Conservation (phyloP, 1,139 yeast species). For the Yamadazyma diddensiae region DNA sequence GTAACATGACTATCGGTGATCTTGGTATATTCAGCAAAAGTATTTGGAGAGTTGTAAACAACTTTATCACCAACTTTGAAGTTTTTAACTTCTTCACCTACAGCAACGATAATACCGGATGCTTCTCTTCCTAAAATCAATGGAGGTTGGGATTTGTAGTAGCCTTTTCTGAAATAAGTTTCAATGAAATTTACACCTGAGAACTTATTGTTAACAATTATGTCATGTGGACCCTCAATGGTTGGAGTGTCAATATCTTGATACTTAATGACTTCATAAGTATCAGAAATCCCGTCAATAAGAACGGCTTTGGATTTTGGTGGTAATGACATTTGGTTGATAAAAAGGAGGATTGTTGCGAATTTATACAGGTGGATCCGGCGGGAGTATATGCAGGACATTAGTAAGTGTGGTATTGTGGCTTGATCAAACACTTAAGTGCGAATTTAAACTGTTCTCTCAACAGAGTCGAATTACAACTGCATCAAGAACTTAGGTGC, state of each 20-base stretch:
- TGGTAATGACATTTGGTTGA: constrained; percentile 37
- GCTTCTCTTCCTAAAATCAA: constrained; percentile 80
- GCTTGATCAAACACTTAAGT: no score
- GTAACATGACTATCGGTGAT: constrained; percentile 26
- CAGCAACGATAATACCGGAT: constrained; percentile 67
- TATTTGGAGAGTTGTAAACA: constrained; percentile 47
- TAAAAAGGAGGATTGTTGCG: background rate
- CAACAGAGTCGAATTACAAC: no score
- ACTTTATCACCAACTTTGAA: constrained; percentile 72
- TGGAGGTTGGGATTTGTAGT: constrained; percentile 63
- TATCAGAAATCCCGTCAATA: constrained; percentile 52
- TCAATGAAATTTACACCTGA: constrained; percentile 85
- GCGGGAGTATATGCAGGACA: no score
- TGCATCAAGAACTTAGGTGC: no score
- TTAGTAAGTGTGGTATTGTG: no score
- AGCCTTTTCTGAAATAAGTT: constrained; percentile 74
- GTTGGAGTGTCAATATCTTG: constrained; percentile 57
- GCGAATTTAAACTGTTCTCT: no score
- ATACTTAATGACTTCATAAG: constrained; percentile 37
- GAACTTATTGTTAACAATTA: constrained; percentile 67
- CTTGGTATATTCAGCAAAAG: constrained; percentile 75
- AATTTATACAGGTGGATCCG: no score
- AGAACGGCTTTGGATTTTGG: constrained; percentile 56
- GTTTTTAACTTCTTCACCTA: constrained; percentile 57
- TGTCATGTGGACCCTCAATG: constrained; percentile 47